Percentiles rank a stretch among this genome's conserved stretches.
Conservation (phyloP, 306 rosid genomes). For the Medicago lupulina region DNA sequence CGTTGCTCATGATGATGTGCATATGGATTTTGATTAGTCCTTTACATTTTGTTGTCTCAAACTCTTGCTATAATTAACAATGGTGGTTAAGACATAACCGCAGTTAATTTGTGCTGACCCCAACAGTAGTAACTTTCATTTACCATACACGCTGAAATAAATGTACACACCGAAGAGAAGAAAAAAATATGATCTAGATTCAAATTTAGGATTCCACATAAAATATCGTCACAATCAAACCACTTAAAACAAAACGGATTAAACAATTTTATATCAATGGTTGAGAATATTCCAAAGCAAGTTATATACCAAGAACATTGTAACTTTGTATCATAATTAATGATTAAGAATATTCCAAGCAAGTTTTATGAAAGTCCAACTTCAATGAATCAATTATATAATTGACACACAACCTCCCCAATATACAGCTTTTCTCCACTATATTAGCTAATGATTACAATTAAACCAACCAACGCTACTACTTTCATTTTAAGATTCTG, state of each 20-base stretch:
- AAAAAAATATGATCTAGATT: no score
- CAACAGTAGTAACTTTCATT: no score
- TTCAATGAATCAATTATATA: conserved; percentile 45
- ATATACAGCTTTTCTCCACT: conserved; percentile 59
- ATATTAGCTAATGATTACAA: conserved; percentile 52
- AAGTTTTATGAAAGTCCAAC: conserved; percentile 40
- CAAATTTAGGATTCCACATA: no score
- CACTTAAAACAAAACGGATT: conserved; percentile 12
- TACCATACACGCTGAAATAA: no score
- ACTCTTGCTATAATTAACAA: background rate
- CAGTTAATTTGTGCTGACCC: no score
- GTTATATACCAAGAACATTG: conserved; percentile 19
- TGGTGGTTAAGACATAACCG: no score
- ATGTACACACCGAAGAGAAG: no score
- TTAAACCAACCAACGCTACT: conserved; percentile 45
- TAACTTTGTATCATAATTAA: conserved; percentile 45
- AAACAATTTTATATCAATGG: conserved; percentile 20
- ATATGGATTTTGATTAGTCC: background rate
- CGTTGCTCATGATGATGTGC: conserved; percentile 34
- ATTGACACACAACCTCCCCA: conserved; percentile 23
- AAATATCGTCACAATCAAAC: no score
- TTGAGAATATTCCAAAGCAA: no score
- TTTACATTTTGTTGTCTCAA: conserved; percentile 19
- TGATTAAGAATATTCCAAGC: conserved; percentile 44
- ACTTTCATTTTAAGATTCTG: conserved; percentile 36